These are phyloP conservation scores for Mycosarcoma mackinlayi DNA, from an alignment of 1,284 basidiomycete genomes.

Conservation along the genomic window DNA sequence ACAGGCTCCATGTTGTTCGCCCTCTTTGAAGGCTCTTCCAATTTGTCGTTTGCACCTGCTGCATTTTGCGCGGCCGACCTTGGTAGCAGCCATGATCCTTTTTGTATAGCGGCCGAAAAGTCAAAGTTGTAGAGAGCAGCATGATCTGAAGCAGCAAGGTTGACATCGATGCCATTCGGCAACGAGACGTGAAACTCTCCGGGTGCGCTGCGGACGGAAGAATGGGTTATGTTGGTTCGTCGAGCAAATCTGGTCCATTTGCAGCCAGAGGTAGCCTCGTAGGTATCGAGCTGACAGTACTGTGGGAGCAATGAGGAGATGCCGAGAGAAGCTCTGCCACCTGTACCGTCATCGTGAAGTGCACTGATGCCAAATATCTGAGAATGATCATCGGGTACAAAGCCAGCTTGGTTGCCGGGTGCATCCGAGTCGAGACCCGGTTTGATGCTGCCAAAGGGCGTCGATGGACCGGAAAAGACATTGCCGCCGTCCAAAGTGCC, in stretches of 20 bases:
- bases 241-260: conserved; percentile 22
- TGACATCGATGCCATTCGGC: conserved; percentile 11
- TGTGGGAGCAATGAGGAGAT: conserved; percentile 39
- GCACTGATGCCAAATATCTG: conserved; percentile 34
- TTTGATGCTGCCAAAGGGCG: conserved; percentile 43
- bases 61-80: too few species aligned
- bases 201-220: conserved; percentile 9
- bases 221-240: conserved; percentile 7
- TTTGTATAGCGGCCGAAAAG: conserved; percentile 10
- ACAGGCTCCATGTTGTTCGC: conserved; percentile 26
- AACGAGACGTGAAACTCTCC: conserved; percentile 22
- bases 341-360: conserved; percentile 42
- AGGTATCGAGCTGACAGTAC: conserved; percentile 32
- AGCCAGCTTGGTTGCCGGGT: conserved; percentile 34
- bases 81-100: conserved; percentile 9
- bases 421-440: conserved; percentile 33
- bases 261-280: conserved; percentile 19
- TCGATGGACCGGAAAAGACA: conserved; percentile 35
- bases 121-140: conserved; percentile 33
- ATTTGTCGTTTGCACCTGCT: too few species aligned
- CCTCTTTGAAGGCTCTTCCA: background rate
- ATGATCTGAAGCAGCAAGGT: conserved; percentile 26
- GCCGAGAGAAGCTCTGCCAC: conserved; percentile 27
- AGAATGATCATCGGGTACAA: conserved; percentile 27
- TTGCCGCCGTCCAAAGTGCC: conserved; percentile 44